These are phyloP conservation scores for Coemansia erecta DNA, from an alignment of 192 early-diverging fungal genomes.

Conservation along the genomic window DNA sequence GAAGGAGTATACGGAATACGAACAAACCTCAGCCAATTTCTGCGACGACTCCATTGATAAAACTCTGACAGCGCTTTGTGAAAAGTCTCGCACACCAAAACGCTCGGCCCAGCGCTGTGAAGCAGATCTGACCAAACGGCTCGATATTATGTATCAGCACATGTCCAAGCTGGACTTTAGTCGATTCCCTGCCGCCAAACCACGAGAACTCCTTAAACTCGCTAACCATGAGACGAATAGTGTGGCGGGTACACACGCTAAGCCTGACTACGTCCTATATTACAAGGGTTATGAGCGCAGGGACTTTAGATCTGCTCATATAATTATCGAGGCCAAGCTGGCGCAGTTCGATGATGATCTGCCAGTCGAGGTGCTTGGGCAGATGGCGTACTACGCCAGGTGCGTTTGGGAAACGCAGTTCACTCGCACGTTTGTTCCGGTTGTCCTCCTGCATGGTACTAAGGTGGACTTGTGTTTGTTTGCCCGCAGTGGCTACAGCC, in stretches of 20 bases:
- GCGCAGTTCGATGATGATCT: neutral
- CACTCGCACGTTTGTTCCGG: conserved; percentile 6
- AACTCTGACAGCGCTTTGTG: too few relatives aligned
- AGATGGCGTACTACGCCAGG: conserved; percentile 4
- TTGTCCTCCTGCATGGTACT: conserved; percentile 3
- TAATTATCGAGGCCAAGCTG: neutral
- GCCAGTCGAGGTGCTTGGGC: neutral
- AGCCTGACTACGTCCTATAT: too few relatives aligned
- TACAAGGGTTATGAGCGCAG: neutral
- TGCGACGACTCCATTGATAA: neutral
- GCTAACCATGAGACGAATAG: too few relatives aligned
- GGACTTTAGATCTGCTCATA: neutral
- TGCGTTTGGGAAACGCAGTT: conserved; percentile 9
- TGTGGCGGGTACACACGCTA: too few relatives aligned
- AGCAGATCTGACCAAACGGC: too few relatives aligned
- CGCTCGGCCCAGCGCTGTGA: too few relatives aligned
- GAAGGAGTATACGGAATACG: neutral
- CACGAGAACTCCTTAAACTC: too few relatives aligned
- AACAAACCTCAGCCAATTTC: neutral
- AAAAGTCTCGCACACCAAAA: too few relatives aligned
- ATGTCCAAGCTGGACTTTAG: too few relatives aligned
- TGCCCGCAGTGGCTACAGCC: conserved; percentile 3
- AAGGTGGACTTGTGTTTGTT: neutral
- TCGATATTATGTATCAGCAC: too few relatives aligned
- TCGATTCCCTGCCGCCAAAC: too few relatives aligned